Evolutionary conservation across 2,329 filamentous ascomycete species (phyloP).

Genomic region (Chaetoscypha palmicola): DNA sequence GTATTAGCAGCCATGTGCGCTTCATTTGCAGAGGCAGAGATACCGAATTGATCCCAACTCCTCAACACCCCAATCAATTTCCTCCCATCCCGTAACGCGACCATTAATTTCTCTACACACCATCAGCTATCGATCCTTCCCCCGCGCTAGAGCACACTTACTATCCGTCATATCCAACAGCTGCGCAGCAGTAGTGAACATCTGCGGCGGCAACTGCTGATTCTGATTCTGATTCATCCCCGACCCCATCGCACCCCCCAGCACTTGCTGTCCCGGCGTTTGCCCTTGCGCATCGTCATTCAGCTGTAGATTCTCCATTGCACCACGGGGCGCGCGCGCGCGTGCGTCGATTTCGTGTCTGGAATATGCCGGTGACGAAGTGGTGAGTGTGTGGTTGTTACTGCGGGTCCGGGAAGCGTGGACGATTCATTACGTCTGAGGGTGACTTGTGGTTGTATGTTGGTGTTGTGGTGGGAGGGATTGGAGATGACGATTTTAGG

Average conservation of each 20-base stretch:
- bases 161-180: conserved; percentile 94
- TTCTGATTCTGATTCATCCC: conserved; percentile 30
- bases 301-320: conserved; percentile 49
- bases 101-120: conserved; percentile 81
- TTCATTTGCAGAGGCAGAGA: conserved; percentile 31
- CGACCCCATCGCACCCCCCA: conserved; percentile 11
- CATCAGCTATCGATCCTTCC: background rate
- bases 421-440: no score
- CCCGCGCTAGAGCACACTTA: conserved; percentile 42
- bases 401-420: no score
- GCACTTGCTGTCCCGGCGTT: conserved; percentile 12
- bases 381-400: no score
- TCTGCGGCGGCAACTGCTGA: conserved; percentile 78
- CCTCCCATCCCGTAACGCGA: conserved; percentile 84
- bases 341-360: no score
- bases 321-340: no score
- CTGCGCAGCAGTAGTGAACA: conserved; percentile 97
- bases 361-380: no score
- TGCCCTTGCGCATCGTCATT: conserved; percentile 38
- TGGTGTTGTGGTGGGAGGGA: no score
- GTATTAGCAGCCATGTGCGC: conserved; percentile 1
- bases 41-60: conserved; percentile 98
- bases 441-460: no score
- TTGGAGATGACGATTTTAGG: no score
- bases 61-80: conserved; percentile 89